A percentile compares a stretch with the other conserved stretches of the same genome.
phyloP scores from a whole-genome alignment of 352 stramenopile species.

The Globisporangium heterothallicum region DNA sequence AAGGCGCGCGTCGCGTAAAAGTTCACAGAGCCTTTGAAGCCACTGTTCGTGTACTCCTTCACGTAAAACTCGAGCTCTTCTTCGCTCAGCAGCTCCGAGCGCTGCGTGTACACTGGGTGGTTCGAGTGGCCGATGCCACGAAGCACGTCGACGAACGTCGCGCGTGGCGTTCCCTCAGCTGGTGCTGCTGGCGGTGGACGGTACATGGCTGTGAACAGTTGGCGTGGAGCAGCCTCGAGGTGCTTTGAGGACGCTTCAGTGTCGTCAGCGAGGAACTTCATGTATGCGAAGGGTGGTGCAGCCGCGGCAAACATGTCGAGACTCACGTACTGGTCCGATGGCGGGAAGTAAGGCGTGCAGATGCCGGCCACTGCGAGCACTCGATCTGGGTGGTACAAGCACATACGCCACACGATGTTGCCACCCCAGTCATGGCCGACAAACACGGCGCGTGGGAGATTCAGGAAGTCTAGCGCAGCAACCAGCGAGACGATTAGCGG shows the following conservation, averaged over 20 bases:
- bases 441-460: slow-evolving; percentile 40
- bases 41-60: slow-evolving; percentile 26
- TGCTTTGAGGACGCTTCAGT: slow-evolving; percentile 23
- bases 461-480: slow-evolving; percentile 27
- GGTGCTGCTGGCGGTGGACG: slow-evolving; percentile 11
- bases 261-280: slow-evolving; percentile 27
- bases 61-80: slow-evolving; percentile 48
- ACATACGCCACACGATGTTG: slow-evolving; percentile 45
- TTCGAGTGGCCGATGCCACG: slow-evolving; percentile 17
- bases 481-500: not conserved
- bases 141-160: slow-evolving; percentile 25
- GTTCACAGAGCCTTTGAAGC: slow-evolving; percentile 29
- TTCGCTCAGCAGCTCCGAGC: slow-evolving; percentile 31
- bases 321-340: slow-evolving; percentile 25
- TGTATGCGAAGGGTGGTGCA: slow-evolving; percentile 35
- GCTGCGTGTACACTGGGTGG: slow-evolving; percentile 28
- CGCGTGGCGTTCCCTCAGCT: slow-evolving; percentile 6
- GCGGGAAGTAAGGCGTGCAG: slow-evolving; percentile 49
- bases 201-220: slow-evolving; percentile 33
- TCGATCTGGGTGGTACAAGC: slow-evolving; percentile 47
- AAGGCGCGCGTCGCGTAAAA: slow-evolving; percentile 35
- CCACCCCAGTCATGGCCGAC: slow-evolving; percentile 62
- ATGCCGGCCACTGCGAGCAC: slow-evolving; percentile 48
- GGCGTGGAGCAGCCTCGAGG: slow-evolving; percentile 26
- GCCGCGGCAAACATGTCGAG: slow-evolving; percentile 23